Conservation (phyloP, 179 eudicot genomes). For the Sideroxylon spinosum region DNA sequence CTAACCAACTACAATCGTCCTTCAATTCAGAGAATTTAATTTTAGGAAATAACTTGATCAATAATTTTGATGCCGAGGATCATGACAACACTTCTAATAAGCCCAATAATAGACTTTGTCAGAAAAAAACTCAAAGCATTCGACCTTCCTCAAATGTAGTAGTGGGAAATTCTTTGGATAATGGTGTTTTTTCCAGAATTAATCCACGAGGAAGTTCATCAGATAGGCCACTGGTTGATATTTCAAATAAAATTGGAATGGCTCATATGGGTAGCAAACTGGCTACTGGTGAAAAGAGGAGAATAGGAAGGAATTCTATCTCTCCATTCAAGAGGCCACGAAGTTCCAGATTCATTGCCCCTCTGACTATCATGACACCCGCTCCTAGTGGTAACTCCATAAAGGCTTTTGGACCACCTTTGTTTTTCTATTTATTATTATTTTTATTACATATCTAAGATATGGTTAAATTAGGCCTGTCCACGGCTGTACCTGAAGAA, state of each 20-base stretch:
- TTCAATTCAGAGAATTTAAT: slow-evolving; percentile 29
- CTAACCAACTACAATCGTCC: slow-evolving; percentile 28
- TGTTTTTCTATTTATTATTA: not conserved
- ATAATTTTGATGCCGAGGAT: slow-evolving; percentile 59
- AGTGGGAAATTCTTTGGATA: slow-evolving; percentile 19
- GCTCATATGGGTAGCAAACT: slow-evolving; percentile 25
- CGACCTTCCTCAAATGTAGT: slow-evolving; percentile 17
- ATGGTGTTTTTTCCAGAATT: slow-evolving; percentile 27
- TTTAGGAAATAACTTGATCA: slow-evolving; percentile 54
- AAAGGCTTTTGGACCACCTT: slow-evolving; percentile 13
- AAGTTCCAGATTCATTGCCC: slow-evolving; percentile 56
- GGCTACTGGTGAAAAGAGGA: slow-evolving; percentile 39
- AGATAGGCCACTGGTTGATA: slow-evolving; percentile 46
- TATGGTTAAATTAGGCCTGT: slow-evolving; percentile 31
- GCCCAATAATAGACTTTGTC: slow-evolving; percentile 23
- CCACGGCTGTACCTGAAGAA: slow-evolving; percentile 38
- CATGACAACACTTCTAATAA: slow-evolving; percentile 21
- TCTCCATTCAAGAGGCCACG: slow-evolving; percentile 92
- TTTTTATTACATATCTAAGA: slow-evolving; percentile 9
- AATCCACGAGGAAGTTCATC: slow-evolving; percentile 33
- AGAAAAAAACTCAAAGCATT: slow-evolving; percentile 24
- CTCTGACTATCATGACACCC: slow-evolving; percentile 37
- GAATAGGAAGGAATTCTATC: slow-evolving; percentile 38
- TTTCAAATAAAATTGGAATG: slow-evolving; percentile 38
- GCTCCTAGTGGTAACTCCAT: slow-evolving; percentile 46